A percentile compares a stretch with the other conserved stretches of the same genome.
Conservation (phyloP, 768 basidiomycete species). For the Boletus rex-veris region DNA sequence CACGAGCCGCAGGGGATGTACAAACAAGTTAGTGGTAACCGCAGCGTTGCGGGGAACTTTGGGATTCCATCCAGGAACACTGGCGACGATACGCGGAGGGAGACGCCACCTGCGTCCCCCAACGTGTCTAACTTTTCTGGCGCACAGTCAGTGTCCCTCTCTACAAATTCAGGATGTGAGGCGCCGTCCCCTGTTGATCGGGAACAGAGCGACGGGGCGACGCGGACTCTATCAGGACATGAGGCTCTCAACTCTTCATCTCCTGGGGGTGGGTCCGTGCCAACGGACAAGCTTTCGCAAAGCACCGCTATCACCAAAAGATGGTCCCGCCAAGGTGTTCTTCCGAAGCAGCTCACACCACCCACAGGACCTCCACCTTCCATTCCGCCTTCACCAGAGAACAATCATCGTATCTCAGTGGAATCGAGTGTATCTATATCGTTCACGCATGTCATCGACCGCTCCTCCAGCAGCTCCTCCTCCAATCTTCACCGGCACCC, state of each 20-base stretch:
- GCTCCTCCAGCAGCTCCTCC: slow-evolving; percentile 37
- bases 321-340: slow-evolving; percentile 52
- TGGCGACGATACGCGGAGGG: slow-evolving; percentile 9
- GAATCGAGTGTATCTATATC: slow-evolving; percentile 26
- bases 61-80: slow-evolving; percentile 18
- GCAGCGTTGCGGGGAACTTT: slow-evolving; percentile 30
- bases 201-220: too few species aligned
- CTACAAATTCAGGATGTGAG: neutral
- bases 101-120: slow-evolving; percentile 6
- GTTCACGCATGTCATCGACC: slow-evolving; percentile 32
- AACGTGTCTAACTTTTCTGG: slow-evolving; percentile 4
- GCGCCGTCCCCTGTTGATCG: neutral
- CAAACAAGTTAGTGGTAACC: slow-evolving; percentile 24
- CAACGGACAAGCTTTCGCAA: slow-evolving; percentile 29
- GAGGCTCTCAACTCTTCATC: neutral
- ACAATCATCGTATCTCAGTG: slow-evolving; percentile 22
- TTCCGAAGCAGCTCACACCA: slow-evolving; percentile 53
- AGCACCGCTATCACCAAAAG: slow-evolving; percentile 35
- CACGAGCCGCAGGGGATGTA: slow-evolving; percentile 22
- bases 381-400: slow-evolving; percentile 32
- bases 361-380: slow-evolving; percentile 59
- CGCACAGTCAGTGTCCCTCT: slow-evolving; percentile 1
- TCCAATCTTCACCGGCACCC: slow-evolving; percentile 30
- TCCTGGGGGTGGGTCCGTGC: neutral
- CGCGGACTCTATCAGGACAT: neutral